These are phyloP conservation scores for Eimeria maxima DNA, from an alignment of 169 alveolate genomes.

Conservation along the genomic window DNA sequence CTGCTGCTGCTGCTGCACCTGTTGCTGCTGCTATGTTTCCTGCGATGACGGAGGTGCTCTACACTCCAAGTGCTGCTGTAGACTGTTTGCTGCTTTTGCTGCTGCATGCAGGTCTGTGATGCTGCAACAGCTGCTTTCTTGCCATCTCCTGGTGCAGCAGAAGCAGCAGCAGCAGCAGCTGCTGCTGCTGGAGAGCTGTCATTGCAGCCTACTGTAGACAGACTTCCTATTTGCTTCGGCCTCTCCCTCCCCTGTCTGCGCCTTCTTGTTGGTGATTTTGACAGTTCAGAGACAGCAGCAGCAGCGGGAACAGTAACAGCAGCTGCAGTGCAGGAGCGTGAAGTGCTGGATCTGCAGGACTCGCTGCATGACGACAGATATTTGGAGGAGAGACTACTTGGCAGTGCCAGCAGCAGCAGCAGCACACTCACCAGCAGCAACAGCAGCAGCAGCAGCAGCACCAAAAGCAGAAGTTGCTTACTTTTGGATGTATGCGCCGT, in stretches of 20 bases:
- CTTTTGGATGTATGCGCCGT: slow-evolving; percentile 29
- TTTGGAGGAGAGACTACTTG: background rate
- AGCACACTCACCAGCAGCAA: background rate
- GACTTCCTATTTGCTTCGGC: background rate
- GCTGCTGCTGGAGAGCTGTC: slow-evolving; percentile 13
- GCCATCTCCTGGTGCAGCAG: slow-evolving; percentile 1
- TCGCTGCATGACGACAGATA: too few species aligned
- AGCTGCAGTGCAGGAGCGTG: slow-evolving; percentile 7
- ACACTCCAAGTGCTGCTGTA: background rate
- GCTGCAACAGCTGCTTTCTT: background rate
- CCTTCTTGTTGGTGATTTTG: background rate
- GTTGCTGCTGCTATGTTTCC: background rate
- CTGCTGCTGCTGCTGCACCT: background rate
- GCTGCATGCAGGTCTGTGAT: background rate
- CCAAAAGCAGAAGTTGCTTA: slow-evolving; percentile 32
- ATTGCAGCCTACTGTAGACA: background rate
- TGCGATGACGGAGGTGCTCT: background rate
- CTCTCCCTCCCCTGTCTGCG: slow-evolving; percentile 18
- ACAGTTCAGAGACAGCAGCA: background rate
- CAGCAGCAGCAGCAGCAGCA: slow-evolving; percentile 28
- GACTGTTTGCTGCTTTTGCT: background rate
- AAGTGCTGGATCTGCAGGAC: background rate
- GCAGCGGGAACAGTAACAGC: slow-evolving; percentile 52
- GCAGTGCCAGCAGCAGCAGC: slow-evolving; percentile 1
- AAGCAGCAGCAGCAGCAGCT: background rate